Conservation (phyloP, 352 stramenopile genomes). For the Pythium dissotocum region DNA sequence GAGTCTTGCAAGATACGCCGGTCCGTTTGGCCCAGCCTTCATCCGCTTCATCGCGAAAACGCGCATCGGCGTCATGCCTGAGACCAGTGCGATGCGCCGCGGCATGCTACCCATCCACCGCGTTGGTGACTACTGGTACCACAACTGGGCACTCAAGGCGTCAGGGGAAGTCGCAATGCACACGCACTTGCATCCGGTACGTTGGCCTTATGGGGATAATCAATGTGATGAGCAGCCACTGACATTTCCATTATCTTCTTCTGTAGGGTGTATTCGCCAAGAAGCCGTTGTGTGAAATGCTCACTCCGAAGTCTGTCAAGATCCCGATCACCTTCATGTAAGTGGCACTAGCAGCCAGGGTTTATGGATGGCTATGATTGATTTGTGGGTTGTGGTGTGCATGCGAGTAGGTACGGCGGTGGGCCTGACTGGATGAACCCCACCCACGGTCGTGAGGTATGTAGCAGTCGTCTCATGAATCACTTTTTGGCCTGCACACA, state of each 20-base stretch:
- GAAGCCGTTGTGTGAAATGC: conserved; percentile 55
- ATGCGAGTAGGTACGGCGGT: conserved; percentile 40
- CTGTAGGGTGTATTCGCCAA: conserved; percentile 49
- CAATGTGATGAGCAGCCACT: too few relatives aligned
- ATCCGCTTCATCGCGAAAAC: conserved; percentile 45
- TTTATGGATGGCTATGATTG: background rate
- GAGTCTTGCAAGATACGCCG: conserved; percentile 51
- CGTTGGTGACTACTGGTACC: conserved; percentile 67
- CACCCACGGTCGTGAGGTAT: conserved; percentile 48
- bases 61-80: conserved; percentile 56
- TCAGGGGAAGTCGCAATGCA: conserved; percentile 72
- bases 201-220: background rate
- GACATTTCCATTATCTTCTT: background rate
- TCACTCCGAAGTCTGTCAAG: conserved; percentile 51
- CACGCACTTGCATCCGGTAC: conserved; percentile 58
- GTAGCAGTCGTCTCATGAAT: background rate
- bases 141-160: conserved; percentile 71
- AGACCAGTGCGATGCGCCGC: conserved; percentile 57
- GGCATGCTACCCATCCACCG: conserved; percentile 41
- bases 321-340: conserved; percentile 74
- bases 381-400: background rate
- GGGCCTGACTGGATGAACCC: conserved; percentile 75
- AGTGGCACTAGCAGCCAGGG: background rate
- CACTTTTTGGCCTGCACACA: background rate
- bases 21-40: conserved; percentile 52